Conservation (phyloP, 129 eudicot genomes). For the Sambucus nigra region DNA sequence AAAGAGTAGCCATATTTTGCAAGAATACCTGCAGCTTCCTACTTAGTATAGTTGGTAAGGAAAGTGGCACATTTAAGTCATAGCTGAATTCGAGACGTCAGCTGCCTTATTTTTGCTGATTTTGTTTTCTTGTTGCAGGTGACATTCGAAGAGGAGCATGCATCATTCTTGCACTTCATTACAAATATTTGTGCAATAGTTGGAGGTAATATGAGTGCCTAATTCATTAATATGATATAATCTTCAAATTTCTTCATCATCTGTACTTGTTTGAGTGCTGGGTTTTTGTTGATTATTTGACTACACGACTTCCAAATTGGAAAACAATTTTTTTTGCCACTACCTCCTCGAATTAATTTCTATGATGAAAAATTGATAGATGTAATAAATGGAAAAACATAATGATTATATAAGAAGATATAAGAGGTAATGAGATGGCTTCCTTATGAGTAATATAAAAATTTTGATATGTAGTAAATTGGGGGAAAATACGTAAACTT, state of each 20-base stretch:
- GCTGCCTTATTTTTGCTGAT: neutral
- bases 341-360: neutral
- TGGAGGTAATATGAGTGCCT: constrained; percentile 51
- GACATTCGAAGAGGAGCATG: constrained; percentile 61
- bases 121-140: constrained; percentile 45
- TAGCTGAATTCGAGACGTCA: neutral
- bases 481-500: no score
- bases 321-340: neutral
- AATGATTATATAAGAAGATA: no score
- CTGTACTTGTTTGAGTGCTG: neutral
- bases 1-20: no score
- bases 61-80: neutral
- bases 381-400: no score
- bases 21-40: no score
- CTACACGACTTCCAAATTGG: neutral
- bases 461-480: no score
- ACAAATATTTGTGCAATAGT: constrained; percentile 88
- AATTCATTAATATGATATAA: neutral
- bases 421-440: no score
- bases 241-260: neutral
- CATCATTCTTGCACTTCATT: constrained; percentile 79
- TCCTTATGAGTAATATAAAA: no score
- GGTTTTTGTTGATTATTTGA: neutral
- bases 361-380: no score
- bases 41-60: neutral